Evolutionary conservation across 2,329 filamentous ascomycete species (phyloP).

Genomic region (Apiospora sp.): DNA sequence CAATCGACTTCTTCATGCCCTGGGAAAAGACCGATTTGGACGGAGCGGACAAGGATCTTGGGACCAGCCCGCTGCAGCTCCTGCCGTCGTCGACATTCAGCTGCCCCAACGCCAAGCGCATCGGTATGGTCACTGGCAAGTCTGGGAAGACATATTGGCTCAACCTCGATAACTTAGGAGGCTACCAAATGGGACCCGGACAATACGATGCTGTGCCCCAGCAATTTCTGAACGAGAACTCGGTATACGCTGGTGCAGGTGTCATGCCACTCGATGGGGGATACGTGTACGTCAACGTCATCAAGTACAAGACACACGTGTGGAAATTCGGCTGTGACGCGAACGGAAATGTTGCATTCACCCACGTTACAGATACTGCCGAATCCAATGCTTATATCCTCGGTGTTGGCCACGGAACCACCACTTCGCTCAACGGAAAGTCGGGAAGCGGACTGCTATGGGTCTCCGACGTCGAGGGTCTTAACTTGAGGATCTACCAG

Average conservation of each 20-base stretch:
- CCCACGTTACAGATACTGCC: slow-evolving; percentile 58
- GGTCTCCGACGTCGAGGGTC: slow-evolving; percentile 63
- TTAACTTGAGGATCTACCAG: slow-evolving; percentile 60
- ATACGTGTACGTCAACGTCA: slow-evolving; percentile 59
- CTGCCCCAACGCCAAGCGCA: slow-evolving; percentile 52
- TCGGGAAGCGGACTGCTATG: slow-evolving; percentile 64
- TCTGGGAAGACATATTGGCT: slow-evolving; percentile 59
- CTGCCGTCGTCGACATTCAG: slow-evolving; percentile 51
- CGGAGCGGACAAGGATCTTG: slow-evolving; percentile 57
- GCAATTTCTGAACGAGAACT: slow-evolving; percentile 55
- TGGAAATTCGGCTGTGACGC: slow-evolving; percentile 64
- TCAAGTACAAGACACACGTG: slow-evolving; percentile 61
- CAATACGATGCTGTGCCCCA: slow-evolving; percentile 53
- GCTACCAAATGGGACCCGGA: slow-evolving; percentile 54
- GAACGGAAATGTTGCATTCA: slow-evolving; percentile 59
- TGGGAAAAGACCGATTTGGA: slow-evolving; percentile 57
- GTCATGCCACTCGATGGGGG: slow-evolving; percentile 55
- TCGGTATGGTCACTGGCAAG: slow-evolving; percentile 58
- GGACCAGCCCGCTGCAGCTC: slow-evolving; percentile 53
- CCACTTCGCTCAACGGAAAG: slow-evolving; percentile 61
- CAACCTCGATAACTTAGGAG: slow-evolving; percentile 57
- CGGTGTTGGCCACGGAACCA: slow-evolving; percentile 64
- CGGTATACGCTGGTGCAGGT: slow-evolving; percentile 57
- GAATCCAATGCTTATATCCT: slow-evolving; percentile 60
- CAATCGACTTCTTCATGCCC: slow-evolving; percentile 60